Evolutionary conservation across 1,284 basidiomycete species (phyloP), one percentile per base, ranked within the genome.

Genomic region (Neonothopanus nambi): DNA sequence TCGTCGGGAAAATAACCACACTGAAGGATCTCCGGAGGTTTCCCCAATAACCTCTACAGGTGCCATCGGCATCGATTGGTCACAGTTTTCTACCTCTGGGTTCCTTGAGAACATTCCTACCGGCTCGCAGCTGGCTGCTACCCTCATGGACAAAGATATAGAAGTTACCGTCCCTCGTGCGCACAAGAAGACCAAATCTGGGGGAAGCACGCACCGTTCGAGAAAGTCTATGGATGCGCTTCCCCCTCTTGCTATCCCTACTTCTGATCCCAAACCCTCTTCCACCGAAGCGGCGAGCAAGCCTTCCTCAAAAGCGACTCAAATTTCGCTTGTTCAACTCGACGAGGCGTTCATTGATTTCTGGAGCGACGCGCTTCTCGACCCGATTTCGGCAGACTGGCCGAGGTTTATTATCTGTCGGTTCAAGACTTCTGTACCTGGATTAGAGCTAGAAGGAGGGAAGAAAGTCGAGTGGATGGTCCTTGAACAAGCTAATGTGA

Each of bases 311-410:
- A 63, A 66, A 36, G 54, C 68, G 15, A 73, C 76, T 0, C 65
- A 70, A 11, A 68, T 84, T 5, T 71, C 75, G 20, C 57, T 80
- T 30, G 67, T 82, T n/a, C 76, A 82, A 57, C 63, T 90, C 5
- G 88, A 90, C 61, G 87, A 90, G 63, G 86, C 86, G 1, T 90
- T 90, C 64, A 69, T 89, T 52, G 88, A 90, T 65, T 89, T 89
- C 63, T 90, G 87, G 86, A 78, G 75, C 48, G 87, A 90, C 60
- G 78, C 85, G 1, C 62, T 89, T 17, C 67, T 82, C 8, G 87
- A 90, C 59, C 81, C 85, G 9, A 78, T 89, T 55, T 72, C 83
- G 0, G 38, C 46, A 24, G 65, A 70, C 30, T 89, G 84, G 86
- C 87, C 87, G 6, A 68, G 74, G 4, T 88, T 89, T 58, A 77